Conservation (phyloP, 805 yeast species). For the Sugiyamaella floridensis region DNA sequence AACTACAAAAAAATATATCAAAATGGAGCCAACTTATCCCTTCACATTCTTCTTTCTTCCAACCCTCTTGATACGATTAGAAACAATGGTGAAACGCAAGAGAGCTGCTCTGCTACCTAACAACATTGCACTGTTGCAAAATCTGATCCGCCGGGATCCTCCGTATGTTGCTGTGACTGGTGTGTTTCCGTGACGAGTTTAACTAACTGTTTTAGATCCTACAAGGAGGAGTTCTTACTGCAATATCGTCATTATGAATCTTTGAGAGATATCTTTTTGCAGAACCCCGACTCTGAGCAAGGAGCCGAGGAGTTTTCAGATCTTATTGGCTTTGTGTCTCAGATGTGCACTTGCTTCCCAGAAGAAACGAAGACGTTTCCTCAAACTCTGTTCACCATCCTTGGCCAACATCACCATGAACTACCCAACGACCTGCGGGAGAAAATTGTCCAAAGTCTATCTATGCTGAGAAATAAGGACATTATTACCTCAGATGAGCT, state of each 20-base stretch:
- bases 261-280: slow-evolving; percentile 74
- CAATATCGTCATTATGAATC: slow-evolving; percentile 93
- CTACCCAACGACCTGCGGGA: slow-evolving; percentile 82
- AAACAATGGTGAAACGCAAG: slow-evolving; percentile 75
- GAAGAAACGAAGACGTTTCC: slow-evolving; percentile 83
- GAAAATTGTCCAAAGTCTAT: slow-evolving; percentile 81
- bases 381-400: slow-evolving; percentile 60
- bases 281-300: slow-evolving; percentile 57
- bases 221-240: slow-evolving; percentile 86
- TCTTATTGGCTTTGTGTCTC: slow-evolving; percentile 82
- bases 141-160: slow-evolving; percentile 89
- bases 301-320: slow-evolving; percentile 69
- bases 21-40: not conserved
- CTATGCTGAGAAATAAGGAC: slow-evolving; percentile 83
- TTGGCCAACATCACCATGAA: slow-evolving; percentile 70
- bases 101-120: slow-evolving; percentile 93
- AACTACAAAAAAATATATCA: not conserved
- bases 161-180: slow-evolving; percentile 30
- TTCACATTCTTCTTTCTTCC: not conserved
- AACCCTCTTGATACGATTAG: not conserved
- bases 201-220: slow-evolving; percentile 40
- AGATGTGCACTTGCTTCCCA: slow-evolving; percentile 86
- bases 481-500: slow-evolving; percentile 71
- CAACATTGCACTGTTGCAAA: slow-evolving; percentile 84
- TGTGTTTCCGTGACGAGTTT: not conserved